Conservation (phyloP, 225 moss, liverwort and hornwort genomes). For the Thuidium tamariscinum region DNA sequence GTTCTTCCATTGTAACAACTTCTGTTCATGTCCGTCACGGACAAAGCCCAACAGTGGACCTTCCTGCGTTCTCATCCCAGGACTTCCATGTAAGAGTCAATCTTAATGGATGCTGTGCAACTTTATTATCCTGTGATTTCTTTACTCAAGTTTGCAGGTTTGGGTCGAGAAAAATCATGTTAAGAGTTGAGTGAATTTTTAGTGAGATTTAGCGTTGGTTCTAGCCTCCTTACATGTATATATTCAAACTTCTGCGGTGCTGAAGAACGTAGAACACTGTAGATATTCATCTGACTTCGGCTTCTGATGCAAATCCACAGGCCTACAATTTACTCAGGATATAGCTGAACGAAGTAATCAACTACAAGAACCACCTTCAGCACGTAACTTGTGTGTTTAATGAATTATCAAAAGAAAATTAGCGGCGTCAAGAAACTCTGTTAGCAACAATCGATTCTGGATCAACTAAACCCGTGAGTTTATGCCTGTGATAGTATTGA, state of each 20-base stretch:
- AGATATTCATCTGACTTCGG: slow-evolving; percentile 36
- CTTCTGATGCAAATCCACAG: slow-evolving; percentile 50
- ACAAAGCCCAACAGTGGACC: slow-evolving; percentile 77
- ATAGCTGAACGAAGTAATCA: slow-evolving; percentile 21
- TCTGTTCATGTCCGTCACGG: slow-evolving; percentile 94
- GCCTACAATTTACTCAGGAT: slow-evolving; percentile 43
- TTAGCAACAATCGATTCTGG: background rate
- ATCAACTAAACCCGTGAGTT: background rate
- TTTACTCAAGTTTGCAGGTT: background rate
- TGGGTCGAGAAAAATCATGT: background rate
- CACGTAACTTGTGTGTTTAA: background rate
- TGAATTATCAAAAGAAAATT: background rate
- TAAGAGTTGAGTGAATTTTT: background rate
- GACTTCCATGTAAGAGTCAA: background rate
- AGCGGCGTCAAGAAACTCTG: background rate
- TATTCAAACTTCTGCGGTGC: slow-evolving; percentile 28
- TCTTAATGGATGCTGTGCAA: background rate
- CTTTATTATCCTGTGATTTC: background rate
- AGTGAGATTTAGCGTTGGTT: slow-evolving; percentile 23
- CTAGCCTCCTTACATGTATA: slow-evolving; percentile 46
- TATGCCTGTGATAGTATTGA: background rate
- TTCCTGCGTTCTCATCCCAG: slow-evolving; percentile 40
- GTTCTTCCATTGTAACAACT: slow-evolving; percentile 60
- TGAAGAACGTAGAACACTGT: slow-evolving; percentile 33
- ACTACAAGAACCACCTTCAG: slow-evolving; percentile 21